Percentiles rank a stretch among this genome's conserved stretches.
Conservation (phyloP, 495 filamentous ascomycete species). For the Cercophora newfieldiana region DNA sequence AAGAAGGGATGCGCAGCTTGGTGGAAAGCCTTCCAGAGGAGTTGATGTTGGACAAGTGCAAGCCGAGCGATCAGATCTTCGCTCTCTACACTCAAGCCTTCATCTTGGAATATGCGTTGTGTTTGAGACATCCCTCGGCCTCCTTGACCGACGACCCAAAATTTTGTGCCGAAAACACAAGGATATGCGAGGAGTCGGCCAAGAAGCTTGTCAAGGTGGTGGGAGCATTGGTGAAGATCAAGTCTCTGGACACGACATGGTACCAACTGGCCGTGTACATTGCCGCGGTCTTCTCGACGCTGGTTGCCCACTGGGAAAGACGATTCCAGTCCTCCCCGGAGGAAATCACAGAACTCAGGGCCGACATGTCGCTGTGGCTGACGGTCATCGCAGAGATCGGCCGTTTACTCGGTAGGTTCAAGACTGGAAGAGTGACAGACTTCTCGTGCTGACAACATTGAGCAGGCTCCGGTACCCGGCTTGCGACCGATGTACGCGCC, state of each 20-base stretch:
- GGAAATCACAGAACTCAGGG: constrained; percentile 56
- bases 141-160: constrained; percentile 60
- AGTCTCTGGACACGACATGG: constrained; percentile 81
- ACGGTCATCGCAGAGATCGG: constrained; percentile 66
- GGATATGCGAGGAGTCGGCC: constrained; percentile 66
- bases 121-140: constrained; percentile 70
- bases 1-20: constrained; percentile 59
- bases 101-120: constrained; percentile 49
- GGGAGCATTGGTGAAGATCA: constrained; percentile 56
- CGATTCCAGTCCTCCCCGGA: constrained; percentile 54
- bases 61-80: constrained; percentile 54
- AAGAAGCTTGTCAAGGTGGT: constrained; percentile 62
- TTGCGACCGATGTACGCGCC: constrained; percentile 38
- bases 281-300: constrained; percentile 68
- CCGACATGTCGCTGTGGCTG: constrained; percentile 70
- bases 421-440: too few relatives aligned
- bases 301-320: constrained; percentile 70
- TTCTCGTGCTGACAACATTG: neutral
- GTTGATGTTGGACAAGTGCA: constrained; percentile 47
- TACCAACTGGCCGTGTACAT: constrained; percentile 69
- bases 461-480: constrained; percentile 35
- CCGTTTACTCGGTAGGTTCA: constrained; percentile 57
- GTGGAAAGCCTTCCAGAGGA: constrained; percentile 57
- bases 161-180: constrained; percentile 64
- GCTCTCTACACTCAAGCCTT: constrained; percentile 51